Base-by-base conservation (phyloP, 1,139 yeast genomes). In the Candida labiduridarum region DNA sequence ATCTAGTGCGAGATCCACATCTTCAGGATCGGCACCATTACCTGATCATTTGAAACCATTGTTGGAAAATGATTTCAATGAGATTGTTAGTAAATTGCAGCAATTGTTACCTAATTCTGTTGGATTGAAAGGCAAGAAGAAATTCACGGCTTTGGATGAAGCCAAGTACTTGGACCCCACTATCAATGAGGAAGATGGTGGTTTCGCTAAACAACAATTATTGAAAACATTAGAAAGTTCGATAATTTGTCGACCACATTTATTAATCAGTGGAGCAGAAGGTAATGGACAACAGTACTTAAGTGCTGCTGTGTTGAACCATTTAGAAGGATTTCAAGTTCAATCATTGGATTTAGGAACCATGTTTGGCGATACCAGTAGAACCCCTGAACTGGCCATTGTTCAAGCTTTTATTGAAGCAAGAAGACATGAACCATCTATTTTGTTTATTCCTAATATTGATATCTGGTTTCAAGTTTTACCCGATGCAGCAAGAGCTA, bases 271-370 rank as follows among this genome's bases (percentile, higher is more conserved):
- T 48, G 98, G 99, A 1, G 72, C 74, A 2, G 71, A 76, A n/a
- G 97, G 98, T 0, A 82, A 82, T 68, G 99, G 99, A 1, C 97
- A 92, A 59, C 89, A 85, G 58, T 92, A 94, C 65, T 65, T 95
- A 14, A 88, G 94, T 9, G 79, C 94, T 1, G 97, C 98, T 0
- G 75, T 91, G 14, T 71, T 94, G 51, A 89, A 91, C 60, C 80
- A 84, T 59, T 72, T 95, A 52, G 99, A 94, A 69, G 97, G 97
- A 0, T 91, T 86, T 60, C 96, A 91, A 62, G 85, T 91, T 9
- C 98, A 94, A 63, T 81, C 88, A 0, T 73, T 95, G 44, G 99
- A 94, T 65, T 73, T 94, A 53, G 90, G 92, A 1, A 79, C 86
- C 18, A 67, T 94, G 52, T 83, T 86, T 58, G 85, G 94, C 12